phyloP scores from a whole-genome alignment of 2,329 filamentous ascomycete species.

The Penicillium frequentans region DNA sequence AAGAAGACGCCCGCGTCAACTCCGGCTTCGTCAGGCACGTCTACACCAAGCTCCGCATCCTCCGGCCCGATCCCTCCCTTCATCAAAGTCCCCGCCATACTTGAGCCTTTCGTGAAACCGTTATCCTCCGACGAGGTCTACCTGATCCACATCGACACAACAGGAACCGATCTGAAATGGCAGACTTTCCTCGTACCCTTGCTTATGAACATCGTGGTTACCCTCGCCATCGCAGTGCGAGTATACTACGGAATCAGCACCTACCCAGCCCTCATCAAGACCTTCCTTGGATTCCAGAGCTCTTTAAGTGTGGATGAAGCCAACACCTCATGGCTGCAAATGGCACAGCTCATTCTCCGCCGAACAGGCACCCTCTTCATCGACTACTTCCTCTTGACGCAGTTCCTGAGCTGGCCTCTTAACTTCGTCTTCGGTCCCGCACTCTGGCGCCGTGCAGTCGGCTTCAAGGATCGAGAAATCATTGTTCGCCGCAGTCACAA shows the following conservation, averaged over 20 bases:
- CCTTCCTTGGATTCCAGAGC: slow-evolving; percentile 65
- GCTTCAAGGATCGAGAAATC: slow-evolving; percentile 77
- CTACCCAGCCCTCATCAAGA: slow-evolving; percentile 68
- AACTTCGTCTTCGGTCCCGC: slow-evolving; percentile 70
- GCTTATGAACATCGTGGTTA: slow-evolving; percentile 70
- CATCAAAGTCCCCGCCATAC: slow-evolving; percentile 60
- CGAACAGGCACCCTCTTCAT: slow-evolving; percentile 68
- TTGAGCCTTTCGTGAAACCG: slow-evolving; percentile 65
- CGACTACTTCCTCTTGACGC: slow-evolving; percentile 69
- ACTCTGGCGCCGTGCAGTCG: slow-evolving; percentile 70
- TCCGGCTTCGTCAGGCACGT: slow-evolving; percentile 27
- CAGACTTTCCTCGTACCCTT: slow-evolving; percentile 81
- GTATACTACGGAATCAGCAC: slow-evolving; percentile 67
- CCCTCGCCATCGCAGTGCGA: slow-evolving; percentile 65
- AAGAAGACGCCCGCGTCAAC: slow-evolving; percentile 27
- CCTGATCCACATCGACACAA: slow-evolving; percentile 77
- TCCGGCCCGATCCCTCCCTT: slow-evolving; percentile 63
- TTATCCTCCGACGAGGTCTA: slow-evolving; percentile 74
- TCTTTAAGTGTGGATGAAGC: slow-evolving; percentile 64
- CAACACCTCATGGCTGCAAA: slow-evolving; percentile 56
- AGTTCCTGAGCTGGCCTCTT: slow-evolving; percentile 72
- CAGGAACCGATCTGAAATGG: slow-evolving; percentile 69
- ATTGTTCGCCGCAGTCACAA: slow-evolving; percentile 72
- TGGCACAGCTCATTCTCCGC: slow-evolving; percentile 57
- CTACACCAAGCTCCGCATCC: slow-evolving; percentile 33